Evolutionary conservation across 2,329 filamentous ascomycete genomes (phyloP).

Genomic region (Alternaria infectoria): DNA sequence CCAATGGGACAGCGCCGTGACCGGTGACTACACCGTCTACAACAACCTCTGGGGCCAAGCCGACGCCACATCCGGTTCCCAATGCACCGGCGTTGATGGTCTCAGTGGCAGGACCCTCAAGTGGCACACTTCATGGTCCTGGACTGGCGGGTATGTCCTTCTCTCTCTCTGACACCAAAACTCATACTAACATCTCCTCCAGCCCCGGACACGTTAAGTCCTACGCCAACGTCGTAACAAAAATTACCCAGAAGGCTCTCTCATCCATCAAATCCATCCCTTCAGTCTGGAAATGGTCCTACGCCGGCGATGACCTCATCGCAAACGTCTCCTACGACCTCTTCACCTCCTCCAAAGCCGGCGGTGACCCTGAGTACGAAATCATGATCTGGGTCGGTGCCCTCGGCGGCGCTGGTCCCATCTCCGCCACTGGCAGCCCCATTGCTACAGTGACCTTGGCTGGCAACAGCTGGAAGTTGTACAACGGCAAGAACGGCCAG

Average conservation of each 20-base stretch:
- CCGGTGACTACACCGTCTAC: slow-evolving; percentile 43
- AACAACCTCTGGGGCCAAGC: slow-evolving; percentile 55
- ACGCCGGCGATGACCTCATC: slow-evolving; percentile 57
- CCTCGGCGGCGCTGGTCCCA: slow-evolving; percentile 64
- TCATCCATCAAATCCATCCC: slow-evolving; percentile 51
- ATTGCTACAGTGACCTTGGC: slow-evolving; percentile 62
- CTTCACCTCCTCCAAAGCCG: slow-evolving; percentile 61
- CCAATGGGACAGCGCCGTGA: slow-evolving; percentile 37
- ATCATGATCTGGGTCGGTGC: slow-evolving; percentile 71
- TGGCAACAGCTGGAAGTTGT: slow-evolving; percentile 64
- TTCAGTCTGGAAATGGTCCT: slow-evolving; percentile 57
- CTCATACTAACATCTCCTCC: slow-evolving; percentile 1
- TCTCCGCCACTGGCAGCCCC: slow-evolving; percentile 62
- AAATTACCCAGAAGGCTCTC: slow-evolving; percentile 41
- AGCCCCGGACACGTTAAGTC: slow-evolving; percentile 50
- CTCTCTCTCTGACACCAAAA: background rate
- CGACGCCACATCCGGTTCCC: slow-evolving; percentile 51
- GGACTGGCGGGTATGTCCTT: slow-evolving; percentile 48
- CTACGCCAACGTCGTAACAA: slow-evolving; percentile 52
- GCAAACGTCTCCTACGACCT: slow-evolving; percentile 69
- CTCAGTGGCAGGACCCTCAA: slow-evolving; percentile 46
- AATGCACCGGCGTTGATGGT: slow-evolving; percentile 54
- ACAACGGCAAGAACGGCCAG: slow-evolving; percentile 64
- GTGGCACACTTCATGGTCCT: slow-evolving; percentile 56
- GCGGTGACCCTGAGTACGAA: slow-evolving; percentile 61